These are phyloP conservation scores for Cyclotella atomus DNA, from an alignment of 108 stramenopile species.

Conservation along the genomic window DNA sequence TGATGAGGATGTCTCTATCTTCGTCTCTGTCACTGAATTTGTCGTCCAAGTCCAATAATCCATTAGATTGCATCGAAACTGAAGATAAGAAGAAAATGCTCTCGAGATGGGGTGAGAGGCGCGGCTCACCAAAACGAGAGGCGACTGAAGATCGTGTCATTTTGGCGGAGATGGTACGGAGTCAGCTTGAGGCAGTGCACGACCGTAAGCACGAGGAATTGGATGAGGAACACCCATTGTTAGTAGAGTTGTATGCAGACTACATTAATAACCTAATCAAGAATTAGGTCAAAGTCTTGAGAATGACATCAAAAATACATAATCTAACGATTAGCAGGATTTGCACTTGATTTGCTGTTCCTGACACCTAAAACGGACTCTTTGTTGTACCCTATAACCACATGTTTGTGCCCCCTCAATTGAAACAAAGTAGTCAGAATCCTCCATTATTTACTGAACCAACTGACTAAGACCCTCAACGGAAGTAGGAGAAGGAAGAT, in stretches of 20 bases:
- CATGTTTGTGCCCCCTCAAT: no score
- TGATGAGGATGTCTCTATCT: slow-evolving; percentile 33
- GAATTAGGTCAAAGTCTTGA: neutral
- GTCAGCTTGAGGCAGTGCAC: slow-evolving; percentile 48
- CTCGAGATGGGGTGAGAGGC: slow-evolving; percentile 55
- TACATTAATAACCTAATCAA: slow-evolving; percentile 14
- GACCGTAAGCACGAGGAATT: neutral
- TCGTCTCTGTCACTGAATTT: neutral
- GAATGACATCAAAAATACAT: no score
- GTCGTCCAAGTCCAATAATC: neutral
- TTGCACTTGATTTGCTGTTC: no score
- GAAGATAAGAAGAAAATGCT: slow-evolving; percentile 43
- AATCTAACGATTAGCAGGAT: no score
- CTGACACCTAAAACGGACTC: no score
- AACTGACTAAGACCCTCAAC: neutral
- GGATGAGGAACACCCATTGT: neutral
- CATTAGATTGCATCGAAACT: slow-evolving; percentile 10
- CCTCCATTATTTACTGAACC: neutral
- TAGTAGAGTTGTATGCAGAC: slow-evolving; percentile 24
- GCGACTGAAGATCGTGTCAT: slow-evolving; percentile 70
- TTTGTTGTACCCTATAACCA: no score
- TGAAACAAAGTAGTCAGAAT: no score
- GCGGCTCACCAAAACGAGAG: slow-evolving; percentile 49
- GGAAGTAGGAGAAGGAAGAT: neutral
- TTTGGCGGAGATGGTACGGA: slow-evolving; percentile 65